phyloP scores from a whole-genome alignment of 140 eudicot genomes.

The Bidens hawaiensis region DNA sequence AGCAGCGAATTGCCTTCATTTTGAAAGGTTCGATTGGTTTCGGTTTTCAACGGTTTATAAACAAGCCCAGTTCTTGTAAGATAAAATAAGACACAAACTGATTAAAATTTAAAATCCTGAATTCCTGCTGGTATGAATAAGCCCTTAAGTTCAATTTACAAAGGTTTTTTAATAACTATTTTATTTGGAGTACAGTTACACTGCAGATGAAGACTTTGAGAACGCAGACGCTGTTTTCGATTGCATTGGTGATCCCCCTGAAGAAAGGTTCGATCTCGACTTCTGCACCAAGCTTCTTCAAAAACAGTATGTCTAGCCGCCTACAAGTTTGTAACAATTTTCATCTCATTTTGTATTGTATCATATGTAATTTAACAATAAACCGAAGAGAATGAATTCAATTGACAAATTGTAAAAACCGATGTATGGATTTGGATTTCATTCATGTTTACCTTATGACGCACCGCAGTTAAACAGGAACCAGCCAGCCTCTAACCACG shows the following conservation, averaged over 20 bases:
- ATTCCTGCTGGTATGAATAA: slow-evolving; percentile 1
- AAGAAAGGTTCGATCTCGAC: slow-evolving; percentile 81
- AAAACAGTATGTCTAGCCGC: slow-evolving; percentile 60
- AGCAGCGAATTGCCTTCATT: too few relatives aligned
- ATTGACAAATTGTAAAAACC: not conserved
- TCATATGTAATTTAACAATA: not conserved
- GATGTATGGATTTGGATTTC: not conserved
- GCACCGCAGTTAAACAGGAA: slow-evolving; percentile 12
- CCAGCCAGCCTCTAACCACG: slow-evolving; percentile 61
- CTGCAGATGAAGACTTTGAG: slow-evolving; percentile 83
- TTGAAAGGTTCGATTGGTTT: not conserved
- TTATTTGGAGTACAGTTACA: slow-evolving; percentile 50
- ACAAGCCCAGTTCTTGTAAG: not conserved
- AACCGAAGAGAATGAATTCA: not conserved
- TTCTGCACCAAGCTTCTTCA: slow-evolving; percentile 82
- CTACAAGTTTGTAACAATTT: not conserved
- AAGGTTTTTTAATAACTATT: not conserved
- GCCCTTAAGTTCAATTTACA: not conserved
- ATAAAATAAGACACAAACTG: not conserved
- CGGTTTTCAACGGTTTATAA: not conserved
- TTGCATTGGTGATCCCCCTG: slow-evolving; percentile 98
- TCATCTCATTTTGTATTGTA: not conserved
- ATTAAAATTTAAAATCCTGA: not conserved
- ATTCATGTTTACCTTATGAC: not conserved
- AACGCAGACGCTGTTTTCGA: slow-evolving; percentile 99